phyloP scores from a whole-genome alignment of 805 yeast species.

The Jamesozyma lodderae region DNA sequence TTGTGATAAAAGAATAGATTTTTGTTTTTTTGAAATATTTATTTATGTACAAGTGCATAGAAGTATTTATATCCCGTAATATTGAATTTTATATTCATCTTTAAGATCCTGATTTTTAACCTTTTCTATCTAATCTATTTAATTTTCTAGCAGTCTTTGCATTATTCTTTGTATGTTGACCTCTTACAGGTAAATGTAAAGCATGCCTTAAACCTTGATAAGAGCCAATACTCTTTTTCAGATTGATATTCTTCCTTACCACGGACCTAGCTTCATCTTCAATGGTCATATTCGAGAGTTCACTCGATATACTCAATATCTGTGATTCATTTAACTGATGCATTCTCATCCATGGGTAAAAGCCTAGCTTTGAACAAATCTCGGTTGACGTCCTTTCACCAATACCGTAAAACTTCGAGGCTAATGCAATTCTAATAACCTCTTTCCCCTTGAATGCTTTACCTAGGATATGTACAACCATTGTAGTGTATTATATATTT shows the following conservation, averaged over 20 bases:
- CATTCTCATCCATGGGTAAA: constrained; percentile 91
- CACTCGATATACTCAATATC: constrained; percentile 77
- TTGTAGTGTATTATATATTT: too few species aligned
- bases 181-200: constrained; percentile 70
- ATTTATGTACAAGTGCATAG: background rate
- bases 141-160: constrained; percentile 83
- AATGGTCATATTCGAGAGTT: constrained; percentile 70
- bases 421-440: constrained; percentile 48
- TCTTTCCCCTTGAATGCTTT: constrained; percentile 40
- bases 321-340: constrained; percentile 86
- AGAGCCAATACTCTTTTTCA: constrained; percentile 74
- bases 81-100: background rate
- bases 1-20: constrained; percentile 8
- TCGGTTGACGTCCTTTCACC: constrained; percentile 65
- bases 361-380: constrained; percentile 79
- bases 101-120: too few species aligned
- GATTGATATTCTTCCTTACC: constrained; percentile 64
- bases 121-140: constrained; percentile 64
- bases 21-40: background rate
- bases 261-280: constrained; percentile 73
- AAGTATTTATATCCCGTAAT: background rate
- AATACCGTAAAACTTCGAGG: constrained; percentile 76
- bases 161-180: constrained; percentile 87
- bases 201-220: constrained; percentile 88
- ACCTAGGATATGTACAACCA: constrained; percentile 47